Evolutionary conservation across 1,284 basidiomycete species (phyloP).

Genomic region (Pseudozyma sp.): DNA sequence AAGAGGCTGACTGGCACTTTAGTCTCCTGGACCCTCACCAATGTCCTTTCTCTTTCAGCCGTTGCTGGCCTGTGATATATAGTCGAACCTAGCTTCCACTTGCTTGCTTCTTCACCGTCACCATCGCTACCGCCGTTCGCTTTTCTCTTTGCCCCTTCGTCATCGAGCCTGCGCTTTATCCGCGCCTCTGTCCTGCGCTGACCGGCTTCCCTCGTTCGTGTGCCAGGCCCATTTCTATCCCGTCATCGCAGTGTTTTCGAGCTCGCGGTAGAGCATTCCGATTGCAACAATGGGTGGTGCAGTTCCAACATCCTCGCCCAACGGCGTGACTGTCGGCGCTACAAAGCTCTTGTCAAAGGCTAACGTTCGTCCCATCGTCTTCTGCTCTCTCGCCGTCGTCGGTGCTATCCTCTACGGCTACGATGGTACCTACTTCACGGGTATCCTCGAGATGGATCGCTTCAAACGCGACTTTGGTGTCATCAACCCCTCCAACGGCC

Average conservation of each 20-base stretch:
- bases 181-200: neutral
- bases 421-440: conserved; percentile 60
- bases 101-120: conserved; percentile 1
- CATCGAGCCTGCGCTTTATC: conserved; percentile 1
- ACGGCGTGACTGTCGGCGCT: conserved; percentile 46
- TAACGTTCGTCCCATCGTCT: conserved; percentile 65
- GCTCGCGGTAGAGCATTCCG: neutral
- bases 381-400: conserved; percentile 64
- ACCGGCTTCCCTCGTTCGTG: no score
- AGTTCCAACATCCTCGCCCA: conserved; percentile 23
- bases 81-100: no score
- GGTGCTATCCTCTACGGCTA: conserved; percentile 70
- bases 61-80: no score
- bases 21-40: no score
- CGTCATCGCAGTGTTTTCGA: neutral
- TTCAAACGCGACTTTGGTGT: conserved; percentile 64
- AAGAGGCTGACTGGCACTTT: no score
- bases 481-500: conserved; percentile 35
- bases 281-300: conserved; percentile 32
- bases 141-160: neutral
- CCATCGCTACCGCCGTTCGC: no score
- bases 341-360: conserved; percentile 61
- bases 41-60: no score
- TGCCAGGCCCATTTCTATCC: no score
- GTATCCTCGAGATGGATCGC: conserved; percentile 68